phyloP scores from a whole-genome alignment of 2,329 filamentous ascomycete genomes.

The Parastagonospora avenae region DNA sequence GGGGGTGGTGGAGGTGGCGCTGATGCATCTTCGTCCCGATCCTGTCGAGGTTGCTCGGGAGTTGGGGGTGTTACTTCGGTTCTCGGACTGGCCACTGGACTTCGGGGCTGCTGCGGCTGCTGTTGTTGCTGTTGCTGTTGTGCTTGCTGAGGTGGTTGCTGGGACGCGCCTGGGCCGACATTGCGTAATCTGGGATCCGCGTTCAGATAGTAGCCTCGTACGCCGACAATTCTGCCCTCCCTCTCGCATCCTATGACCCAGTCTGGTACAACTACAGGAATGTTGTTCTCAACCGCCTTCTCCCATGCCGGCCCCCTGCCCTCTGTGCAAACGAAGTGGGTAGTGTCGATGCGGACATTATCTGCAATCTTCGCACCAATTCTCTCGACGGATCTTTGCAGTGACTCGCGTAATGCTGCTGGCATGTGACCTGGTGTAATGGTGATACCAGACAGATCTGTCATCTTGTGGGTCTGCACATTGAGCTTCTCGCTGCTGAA shows the following conservation, averaged over 20 bases:
- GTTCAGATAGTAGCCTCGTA: slow-evolving; percentile 94
- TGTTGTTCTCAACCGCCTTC: slow-evolving; percentile 96
- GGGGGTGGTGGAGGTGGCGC: slow-evolving; percentile 43
- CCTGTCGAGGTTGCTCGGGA: slow-evolving; percentile 47
- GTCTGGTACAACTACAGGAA: slow-evolving; percentile 93
- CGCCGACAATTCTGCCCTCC: slow-evolving; percentile 88
- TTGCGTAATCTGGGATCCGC: slow-evolving; percentile 71
- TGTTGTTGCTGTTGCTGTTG: slow-evolving; percentile 26
- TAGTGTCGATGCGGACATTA: slow-evolving; percentile 91
- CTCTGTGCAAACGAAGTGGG: slow-evolving; percentile 97
- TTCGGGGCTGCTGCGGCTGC: slow-evolving; percentile 18
- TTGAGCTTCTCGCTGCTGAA: slow-evolving; percentile 81
- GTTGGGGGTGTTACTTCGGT: slow-evolving; percentile 59
- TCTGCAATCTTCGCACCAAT: slow-evolving; percentile 94
- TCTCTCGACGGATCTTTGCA: slow-evolving; percentile 77
- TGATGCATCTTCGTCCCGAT: slow-evolving; percentile 24
- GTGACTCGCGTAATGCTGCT: slow-evolving; percentile 70
- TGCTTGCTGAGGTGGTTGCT: slow-evolving; percentile 29
- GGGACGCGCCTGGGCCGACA: slow-evolving; percentile 48
- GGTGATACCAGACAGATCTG: slow-evolving; percentile 91
- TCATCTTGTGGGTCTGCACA: slow-evolving; percentile 98
- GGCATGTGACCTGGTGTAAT: slow-evolving; percentile 90
- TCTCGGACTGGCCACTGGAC: slow-evolving; percentile 49
- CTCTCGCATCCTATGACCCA: slow-evolving; percentile 98
- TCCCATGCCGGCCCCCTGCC: slow-evolving; percentile 90